Evolutionary conservation across 192 early-diverging fungal genomes (phyloP), one percentile per base, ranked within the genome.

Genomic region (Entophlyctis helioformis): DNA sequence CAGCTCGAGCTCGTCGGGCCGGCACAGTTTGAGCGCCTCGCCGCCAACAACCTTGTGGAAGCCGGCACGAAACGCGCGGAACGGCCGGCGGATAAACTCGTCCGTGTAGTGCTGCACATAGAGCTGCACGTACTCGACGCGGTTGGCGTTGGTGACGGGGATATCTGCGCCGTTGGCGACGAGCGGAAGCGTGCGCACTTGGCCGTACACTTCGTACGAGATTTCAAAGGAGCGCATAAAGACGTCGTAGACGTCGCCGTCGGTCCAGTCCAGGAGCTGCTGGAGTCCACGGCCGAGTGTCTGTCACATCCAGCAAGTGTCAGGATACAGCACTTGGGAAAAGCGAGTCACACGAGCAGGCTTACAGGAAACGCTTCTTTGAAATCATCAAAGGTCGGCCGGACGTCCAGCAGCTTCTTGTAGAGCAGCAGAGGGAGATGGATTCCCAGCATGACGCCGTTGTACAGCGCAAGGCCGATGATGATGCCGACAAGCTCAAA

Each of bases 391-490:
- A 83, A 49, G 18, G 63, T 48, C 23, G 56, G 51, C 10, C 38
- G 38, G 41, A 79, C 72, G 34, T 70, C 74, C 2, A 80, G 36
- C 2, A 80, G 57, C 60, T 85, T 86, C 52, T 81, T 77, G 44
- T 83, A 86, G 24, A 93, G 55, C 4, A 90, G 48, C 13, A 58
- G 59, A 3, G 87, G 85, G 50, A 96, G 80, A 13, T 75, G 63
- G 6, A 85, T 68, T 0, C 74, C 74, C 2, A 90, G 47, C 12
- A 85, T 76, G 7, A 96, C 76, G 2, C 86, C 86, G 58, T 96
- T 96, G 42, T 82, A 84, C 21, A 93, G 62, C 2, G 89, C 89
- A n/a, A 96, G 51, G 2, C 93, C 93, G n/a, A 93, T 55, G n/a
- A 96, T 46, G 13, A 77, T 78, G 7, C 93, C 93, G 1, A 88